Percentiles rank a stretch among this genome's conserved stretches.
phyloP scores from a whole-genome alignment of 768 basidiomycete genomes.

The Mycena belliarum region DNA sequence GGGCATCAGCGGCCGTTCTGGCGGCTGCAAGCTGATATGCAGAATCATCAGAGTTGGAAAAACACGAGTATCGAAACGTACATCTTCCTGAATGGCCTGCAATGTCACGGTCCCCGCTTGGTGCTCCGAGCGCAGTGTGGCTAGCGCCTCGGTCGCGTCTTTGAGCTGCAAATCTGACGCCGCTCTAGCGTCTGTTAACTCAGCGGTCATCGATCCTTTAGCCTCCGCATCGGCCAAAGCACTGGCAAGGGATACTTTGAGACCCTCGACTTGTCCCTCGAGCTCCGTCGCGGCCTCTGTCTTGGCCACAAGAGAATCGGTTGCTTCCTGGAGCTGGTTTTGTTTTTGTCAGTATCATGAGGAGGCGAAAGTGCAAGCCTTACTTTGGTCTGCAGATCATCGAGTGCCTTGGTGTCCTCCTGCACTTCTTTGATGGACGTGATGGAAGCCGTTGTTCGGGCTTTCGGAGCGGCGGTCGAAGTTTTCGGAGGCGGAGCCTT shows the following conservation, averaged over 20 bases:
- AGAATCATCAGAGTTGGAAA: neutral
- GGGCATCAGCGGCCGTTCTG: conserved; percentile 39
- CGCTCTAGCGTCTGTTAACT: conserved; percentile 51
- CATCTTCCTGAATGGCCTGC: conserved; percentile 49
- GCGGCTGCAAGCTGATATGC: conserved; percentile 51
- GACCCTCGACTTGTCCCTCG: conserved; percentile 50
- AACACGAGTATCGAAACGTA: conserved; percentile 30
- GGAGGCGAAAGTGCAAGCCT: conserved; percentile 10
- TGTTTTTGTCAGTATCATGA: conserved; percentile 2
- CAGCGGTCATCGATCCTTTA: conserved; percentile 44
- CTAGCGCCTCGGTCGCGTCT: conserved; percentile 42
- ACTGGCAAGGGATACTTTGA: conserved; percentile 51
- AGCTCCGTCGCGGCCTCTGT: conserved; percentile 49
- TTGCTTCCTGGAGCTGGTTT: conserved; percentile 60
- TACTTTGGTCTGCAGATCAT: conserved; percentile 65
- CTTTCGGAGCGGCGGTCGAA: conserved; percentile 38
- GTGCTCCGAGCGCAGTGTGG: conserved; percentile 34
- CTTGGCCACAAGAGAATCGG: conserved; percentile 55
- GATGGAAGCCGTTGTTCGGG: conserved; percentile 59
- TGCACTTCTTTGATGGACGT: conserved; percentile 74
- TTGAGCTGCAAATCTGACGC: conserved; percentile 50
- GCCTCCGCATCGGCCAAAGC: conserved; percentile 48
- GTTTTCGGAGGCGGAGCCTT: conserved; percentile 33
- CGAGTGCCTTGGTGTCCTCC: conserved; percentile 57
- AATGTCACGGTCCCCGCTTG: conserved; percentile 38